A percentile compares a stretch with the other conserved stretches of the same genome.
Evolutionary conservation across 768 basidiomycete species (phyloP).

Genomic region (Kwoniella dendrophila): DNA sequence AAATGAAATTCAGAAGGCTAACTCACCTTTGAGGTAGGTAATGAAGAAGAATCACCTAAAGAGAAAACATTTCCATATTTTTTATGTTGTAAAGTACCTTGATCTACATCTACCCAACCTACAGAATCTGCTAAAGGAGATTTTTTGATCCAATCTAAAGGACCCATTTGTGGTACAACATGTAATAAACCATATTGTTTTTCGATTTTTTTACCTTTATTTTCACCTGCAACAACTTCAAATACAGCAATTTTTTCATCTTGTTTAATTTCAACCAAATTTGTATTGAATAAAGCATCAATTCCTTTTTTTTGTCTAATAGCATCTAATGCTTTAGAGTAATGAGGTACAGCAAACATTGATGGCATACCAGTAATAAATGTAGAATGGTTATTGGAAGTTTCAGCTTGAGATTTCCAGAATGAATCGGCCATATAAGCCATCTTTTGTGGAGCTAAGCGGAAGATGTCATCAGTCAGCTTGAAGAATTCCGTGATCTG

Average conservation of each 20-base stretch:
- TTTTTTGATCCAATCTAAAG: conserved; percentile 68
- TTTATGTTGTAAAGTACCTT: conserved; percentile 75
- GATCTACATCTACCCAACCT: conserved; percentile 89
- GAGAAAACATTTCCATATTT: conserved; percentile 86
- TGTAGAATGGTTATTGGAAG: conserved; percentile 61
- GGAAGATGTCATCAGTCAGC: not conserved
- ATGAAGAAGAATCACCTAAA: conserved; percentile 85
- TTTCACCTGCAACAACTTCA: conserved; percentile 67
- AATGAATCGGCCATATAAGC: conserved; percentile 58
- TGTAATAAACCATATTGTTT: conserved; percentile 83
- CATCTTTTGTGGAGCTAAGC: conserved; percentile 46
- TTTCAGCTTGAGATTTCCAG: conserved; percentile 63
- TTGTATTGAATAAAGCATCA: conserved; percentile 77
- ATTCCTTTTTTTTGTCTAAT: conserved; percentile 78
- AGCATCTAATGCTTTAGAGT: conserved; percentile 79
- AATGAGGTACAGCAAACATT: conserved; percentile 97
- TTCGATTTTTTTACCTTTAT: conserved; percentile 62
- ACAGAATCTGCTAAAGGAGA: conserved; percentile 65
- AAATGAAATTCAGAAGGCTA: not conserved
- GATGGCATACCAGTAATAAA: conserved; percentile 90
- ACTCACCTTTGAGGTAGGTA: conserved; percentile 80
- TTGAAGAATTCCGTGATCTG: not conserved
- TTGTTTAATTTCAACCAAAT: conserved; percentile 74
- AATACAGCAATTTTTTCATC: conserved; percentile 80
- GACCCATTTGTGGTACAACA: conserved; percentile 89